A percentile compares a stretch with the other conserved stretches of the same genome.
phyloP scores from a whole-genome alignment of 1,284 basidiomycete genomes.

The Ceratobasidium sp. region DNA sequence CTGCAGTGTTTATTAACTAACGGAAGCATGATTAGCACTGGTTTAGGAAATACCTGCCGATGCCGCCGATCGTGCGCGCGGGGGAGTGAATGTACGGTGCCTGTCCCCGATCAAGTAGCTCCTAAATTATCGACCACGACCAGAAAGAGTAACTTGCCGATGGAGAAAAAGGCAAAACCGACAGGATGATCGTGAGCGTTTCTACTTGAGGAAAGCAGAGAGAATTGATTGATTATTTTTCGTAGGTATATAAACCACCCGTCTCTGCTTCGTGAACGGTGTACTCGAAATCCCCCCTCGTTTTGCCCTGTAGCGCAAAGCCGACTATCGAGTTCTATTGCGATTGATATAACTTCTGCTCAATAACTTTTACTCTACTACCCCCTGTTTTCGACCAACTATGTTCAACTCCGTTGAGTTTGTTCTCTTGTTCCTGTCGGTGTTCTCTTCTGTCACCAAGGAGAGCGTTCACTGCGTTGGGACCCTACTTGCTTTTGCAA shows the following conservation, averaged over 20 bases:
- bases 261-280: not conserved
- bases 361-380: not conserved
- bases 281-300: constrained; percentile 6
- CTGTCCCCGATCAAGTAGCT: not conserved
- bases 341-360: not conserved
- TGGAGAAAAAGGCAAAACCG: too few species aligned
- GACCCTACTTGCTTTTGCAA: not conserved
- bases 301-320: not conserved
- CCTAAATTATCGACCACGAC: not conserved
- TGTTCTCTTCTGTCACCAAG: not conserved
- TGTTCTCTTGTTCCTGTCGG: constrained; percentile 5
- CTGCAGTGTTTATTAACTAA: not conserved
- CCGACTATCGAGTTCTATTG: not conserved
- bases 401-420: constrained; percentile 13
- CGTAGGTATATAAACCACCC: not conserved
- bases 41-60: too few species aligned
- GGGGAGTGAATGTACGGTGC: not conserved
- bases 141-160: too few species aligned
- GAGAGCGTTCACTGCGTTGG: not conserved
- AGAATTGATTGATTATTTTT: not conserved
- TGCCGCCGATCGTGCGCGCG: too few species aligned
- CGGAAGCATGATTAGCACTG: not conserved
- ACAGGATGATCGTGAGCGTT: not conserved
- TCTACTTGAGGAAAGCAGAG: not conserved
- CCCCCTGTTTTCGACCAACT: not conserved